Percentiles rank a stretch among this genome's conserved stretches.
phyloP scores from a whole-genome alignment of 306 rosid genomes.

The Amphicarpaea edgeworthii region DNA sequence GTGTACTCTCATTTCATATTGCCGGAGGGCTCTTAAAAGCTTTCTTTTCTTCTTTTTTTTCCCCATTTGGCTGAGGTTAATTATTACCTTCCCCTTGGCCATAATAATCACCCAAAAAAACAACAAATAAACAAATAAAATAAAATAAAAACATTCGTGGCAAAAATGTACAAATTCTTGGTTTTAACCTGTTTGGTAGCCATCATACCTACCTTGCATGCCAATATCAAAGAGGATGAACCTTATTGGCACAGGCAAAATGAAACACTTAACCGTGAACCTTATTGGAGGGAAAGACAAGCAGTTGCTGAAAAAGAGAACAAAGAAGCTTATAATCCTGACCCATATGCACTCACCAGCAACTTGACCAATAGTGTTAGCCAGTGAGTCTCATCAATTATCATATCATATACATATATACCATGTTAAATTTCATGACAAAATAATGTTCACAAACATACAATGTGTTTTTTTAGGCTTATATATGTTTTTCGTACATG shows the following conservation, averaged over 20 bases:
- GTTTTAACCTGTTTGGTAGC: slow-evolving; percentile 25
- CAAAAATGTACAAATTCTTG: background rate
- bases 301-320: slow-evolving; percentile 42
- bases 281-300: slow-evolving; percentile 64
- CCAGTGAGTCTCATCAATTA: slow-evolving; percentile 50
- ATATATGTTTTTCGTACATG: no score
- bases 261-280: background rate
- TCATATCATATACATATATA: background rate
- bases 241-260: background rate
- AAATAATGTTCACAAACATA: background rate
- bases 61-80: slow-evolving; percentile 30
- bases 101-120: background rate
- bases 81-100: slow-evolving; percentile 31
- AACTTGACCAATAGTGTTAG: slow-evolving; percentile 48
- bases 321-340: slow-evolving; percentile 34
- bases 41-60: no score
- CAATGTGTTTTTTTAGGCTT: no score
- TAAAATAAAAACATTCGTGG: slow-evolving; percentile 1
- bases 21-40: slow-evolving; percentile 8
- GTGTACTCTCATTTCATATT: background rate
- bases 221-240: slow-evolving; percentile 37
- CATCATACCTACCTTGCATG: slow-evolving; percentile 49
- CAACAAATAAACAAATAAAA: background rate
- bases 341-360: slow-evolving; percentile 57
- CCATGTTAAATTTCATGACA: background rate